A percentile compares a stretch with the other conserved stretches of the same genome.
Evolutionary conservation across 257 asterid species (phyloP).

Genomic region (Nicotiana otophora): DNA sequence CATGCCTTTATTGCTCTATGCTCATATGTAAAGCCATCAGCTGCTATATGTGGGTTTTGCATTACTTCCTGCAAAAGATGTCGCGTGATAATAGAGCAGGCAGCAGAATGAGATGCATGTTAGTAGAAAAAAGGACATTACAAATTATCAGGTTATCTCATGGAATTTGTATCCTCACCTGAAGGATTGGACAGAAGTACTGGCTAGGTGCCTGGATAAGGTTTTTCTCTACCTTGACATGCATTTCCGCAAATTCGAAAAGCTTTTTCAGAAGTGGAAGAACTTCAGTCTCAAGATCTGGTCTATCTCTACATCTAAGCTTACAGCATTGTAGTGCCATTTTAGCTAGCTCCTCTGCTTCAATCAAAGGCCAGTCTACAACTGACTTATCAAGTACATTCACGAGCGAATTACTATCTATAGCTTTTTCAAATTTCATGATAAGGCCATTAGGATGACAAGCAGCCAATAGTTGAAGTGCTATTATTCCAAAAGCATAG

Average conservation of each 20-base stretch:
- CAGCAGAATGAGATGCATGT: conserved; percentile 5
- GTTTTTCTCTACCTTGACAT: conserved; percentile 19
- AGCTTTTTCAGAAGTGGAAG: conserved; percentile 61
- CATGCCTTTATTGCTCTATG: conserved; percentile 61
- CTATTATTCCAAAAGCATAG: conserved; percentile 71
- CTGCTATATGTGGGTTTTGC: conserved; percentile 74
- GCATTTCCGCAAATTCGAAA: conserved; percentile 53
- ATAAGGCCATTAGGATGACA: conserved; percentile 59
- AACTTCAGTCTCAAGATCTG: conserved; percentile 76
- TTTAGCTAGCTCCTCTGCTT: conserved; percentile 57
- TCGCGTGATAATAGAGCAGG: background rate
- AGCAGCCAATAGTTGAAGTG: conserved; percentile 69
- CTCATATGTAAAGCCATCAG: conserved; percentile 88
- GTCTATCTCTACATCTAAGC: conserved; percentile 81
- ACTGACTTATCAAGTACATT: conserved; percentile 63
- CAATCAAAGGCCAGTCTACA: conserved; percentile 61
- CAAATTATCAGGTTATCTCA: background rate
- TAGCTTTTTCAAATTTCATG: conserved; percentile 58
- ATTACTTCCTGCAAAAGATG: conserved; percentile 60
- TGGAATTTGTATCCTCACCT: conserved; percentile 33
- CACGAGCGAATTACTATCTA: conserved; percentile 29
- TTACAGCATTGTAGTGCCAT: conserved; percentile 63
- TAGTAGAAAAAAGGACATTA: background rate
- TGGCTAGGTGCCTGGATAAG: conserved; percentile 46
- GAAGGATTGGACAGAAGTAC: conserved; percentile 84